A percentile compares a stretch with the other conserved stretches of the same genome.
Conservation (phyloP, 257 asterid genomes). For the Fraxinus cuspidata region DNA sequence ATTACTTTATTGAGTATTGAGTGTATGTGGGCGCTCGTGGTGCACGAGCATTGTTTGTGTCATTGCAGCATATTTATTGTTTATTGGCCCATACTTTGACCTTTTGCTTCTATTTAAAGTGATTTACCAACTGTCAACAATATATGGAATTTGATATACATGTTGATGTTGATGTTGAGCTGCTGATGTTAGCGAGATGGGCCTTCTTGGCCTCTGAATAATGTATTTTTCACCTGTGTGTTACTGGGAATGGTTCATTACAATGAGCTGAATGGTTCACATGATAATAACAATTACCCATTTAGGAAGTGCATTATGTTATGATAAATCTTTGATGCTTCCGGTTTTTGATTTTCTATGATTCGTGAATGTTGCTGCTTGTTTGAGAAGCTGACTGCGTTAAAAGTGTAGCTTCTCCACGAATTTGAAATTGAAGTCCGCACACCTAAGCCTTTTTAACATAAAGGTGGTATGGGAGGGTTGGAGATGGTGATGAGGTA, state of each 20-base stretch:
- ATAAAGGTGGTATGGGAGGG: not conserved
- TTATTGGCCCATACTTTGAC: not conserved
- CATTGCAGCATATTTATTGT: not conserved
- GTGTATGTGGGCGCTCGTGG: not conserved
- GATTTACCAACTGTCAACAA: conserved; percentile 24
- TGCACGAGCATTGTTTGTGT: not conserved
- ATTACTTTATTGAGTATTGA: not conserved
- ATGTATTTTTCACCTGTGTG: conserved; percentile 13
- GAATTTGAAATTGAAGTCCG: not conserved
- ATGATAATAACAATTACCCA: conserved; percentile 14
- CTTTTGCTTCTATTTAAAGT: conserved; percentile 18
- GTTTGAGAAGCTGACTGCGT: not conserved
- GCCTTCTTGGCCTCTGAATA: not conserved
- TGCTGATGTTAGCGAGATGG: conserved; percentile 22
- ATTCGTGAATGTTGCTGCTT: conserved; percentile 6
- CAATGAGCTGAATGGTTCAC: conserved; percentile 15
- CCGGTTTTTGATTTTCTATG: not conserved
- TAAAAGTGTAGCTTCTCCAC: not conserved
- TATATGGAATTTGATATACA: conserved; percentile 14
- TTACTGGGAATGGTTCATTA: conserved; percentile 26
- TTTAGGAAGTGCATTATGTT: not conserved
- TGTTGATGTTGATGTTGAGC: conserved; percentile 19
- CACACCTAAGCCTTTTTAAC: not conserved
- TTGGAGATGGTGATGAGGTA: not conserved
- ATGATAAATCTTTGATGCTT: not conserved